Percentiles rank a stretch among this genome's conserved stretches.
These are phyloP conservation scores for Cadophora gregata DNA, from an alignment of 2,329 filamentous ascomycete genomes.

Conservation along the genomic window DNA sequence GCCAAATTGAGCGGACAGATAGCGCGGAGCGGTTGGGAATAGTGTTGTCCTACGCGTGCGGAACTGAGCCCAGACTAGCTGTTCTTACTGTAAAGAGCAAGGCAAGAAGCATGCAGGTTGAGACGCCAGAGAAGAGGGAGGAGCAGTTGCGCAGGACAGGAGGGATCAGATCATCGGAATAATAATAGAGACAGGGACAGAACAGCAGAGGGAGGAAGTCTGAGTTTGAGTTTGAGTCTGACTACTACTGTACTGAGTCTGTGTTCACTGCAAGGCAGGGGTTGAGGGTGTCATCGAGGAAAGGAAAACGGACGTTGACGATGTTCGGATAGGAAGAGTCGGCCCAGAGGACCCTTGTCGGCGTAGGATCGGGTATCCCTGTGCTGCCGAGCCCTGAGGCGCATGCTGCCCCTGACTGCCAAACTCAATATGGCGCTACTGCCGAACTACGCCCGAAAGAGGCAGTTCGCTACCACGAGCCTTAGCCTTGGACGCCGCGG, in stretches of 20 bases:
- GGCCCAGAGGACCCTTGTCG: not conserved
- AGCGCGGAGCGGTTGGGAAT: not conserved
- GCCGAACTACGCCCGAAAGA: not conserved
- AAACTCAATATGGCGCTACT: not conserved
- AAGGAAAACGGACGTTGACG: not conserved
- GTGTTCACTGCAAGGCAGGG: not conserved
- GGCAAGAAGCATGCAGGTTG: not conserved
- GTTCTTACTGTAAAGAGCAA: not conserved
- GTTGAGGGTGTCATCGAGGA: not conserved
- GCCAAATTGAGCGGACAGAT: not conserved
- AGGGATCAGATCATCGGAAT: not conserved
- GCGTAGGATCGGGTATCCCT: not conserved
- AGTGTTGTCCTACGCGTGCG: not conserved
- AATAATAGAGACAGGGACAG: too few relatives aligned
- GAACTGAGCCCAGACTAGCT: not conserved
- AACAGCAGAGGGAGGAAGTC: not conserved
- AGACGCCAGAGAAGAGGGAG: not conserved
- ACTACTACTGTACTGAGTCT: too few relatives aligned
- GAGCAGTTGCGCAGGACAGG: not conserved
- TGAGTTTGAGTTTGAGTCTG: too few relatives aligned
- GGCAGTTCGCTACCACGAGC: not conserved
- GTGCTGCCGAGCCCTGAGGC: not conserved
- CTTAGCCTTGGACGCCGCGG: not conserved
- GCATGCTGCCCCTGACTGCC: slow-evolving; percentile 10
- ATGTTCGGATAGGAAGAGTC: not conserved